These are phyloP conservation scores for Mucor indicus DNA, from an alignment of 371 early-diverging fungal genomes.

Conservation along the genomic window DNA sequence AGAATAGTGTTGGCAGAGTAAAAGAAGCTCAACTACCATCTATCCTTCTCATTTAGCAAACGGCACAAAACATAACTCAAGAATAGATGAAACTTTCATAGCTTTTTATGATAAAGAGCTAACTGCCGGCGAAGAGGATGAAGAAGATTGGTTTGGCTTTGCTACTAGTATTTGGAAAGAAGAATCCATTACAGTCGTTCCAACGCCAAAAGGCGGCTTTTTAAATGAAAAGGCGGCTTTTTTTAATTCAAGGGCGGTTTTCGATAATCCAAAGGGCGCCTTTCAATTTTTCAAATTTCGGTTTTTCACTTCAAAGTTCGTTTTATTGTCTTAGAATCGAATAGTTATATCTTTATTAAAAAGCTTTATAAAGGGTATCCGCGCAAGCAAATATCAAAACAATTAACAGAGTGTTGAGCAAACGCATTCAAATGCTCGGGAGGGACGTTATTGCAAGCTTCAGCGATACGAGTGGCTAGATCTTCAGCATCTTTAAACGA, in stretches of 20 bases:
- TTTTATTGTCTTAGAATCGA: neutral
- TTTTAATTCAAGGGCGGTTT: neutral
- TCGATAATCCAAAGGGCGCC: neutral
- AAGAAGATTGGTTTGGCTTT: no score
- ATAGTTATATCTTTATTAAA: neutral
- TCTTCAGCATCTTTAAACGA: neutral
- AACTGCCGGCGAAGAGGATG: no score
- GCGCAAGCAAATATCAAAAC: no score
- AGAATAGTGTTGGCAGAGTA: no score
- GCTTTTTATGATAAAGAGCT: no score
- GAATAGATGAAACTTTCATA: no score
- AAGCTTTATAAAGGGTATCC: no score
- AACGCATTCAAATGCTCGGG: neutral
- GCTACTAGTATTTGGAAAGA: no score
- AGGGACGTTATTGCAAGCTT: constrained; percentile 3
- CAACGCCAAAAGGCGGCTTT: constrained; percentile 6
- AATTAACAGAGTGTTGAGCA: constrained; percentile 12
- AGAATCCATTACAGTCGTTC: constrained; percentile 11
- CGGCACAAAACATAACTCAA: no score
- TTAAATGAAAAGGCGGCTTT: neutral
- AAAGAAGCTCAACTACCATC: no score
- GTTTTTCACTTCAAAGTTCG: constrained; percentile 3
- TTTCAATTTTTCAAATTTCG: constrained; percentile 2
- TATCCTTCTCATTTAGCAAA: no score
- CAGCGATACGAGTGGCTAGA: constrained; percentile 3